Evolutionary conservation across 106 monocot genomes (phyloP).

Genomic region (Gastrodia elata): DNA sequence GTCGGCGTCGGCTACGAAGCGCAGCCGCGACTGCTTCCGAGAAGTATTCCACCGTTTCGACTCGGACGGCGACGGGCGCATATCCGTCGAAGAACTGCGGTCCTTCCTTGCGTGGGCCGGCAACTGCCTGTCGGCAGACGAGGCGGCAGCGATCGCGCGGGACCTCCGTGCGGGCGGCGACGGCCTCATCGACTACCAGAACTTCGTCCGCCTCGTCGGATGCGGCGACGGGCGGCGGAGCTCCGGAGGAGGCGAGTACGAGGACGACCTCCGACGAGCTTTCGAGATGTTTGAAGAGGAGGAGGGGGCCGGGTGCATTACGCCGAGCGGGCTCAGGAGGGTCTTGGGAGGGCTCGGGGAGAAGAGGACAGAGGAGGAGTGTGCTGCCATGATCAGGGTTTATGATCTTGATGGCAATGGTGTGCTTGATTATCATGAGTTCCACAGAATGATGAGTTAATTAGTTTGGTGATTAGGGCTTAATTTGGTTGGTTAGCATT

Average conservation of each 20-base stretch:
- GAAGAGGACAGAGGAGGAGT: slow-evolving; percentile 25
- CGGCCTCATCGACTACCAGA: slow-evolving; percentile 24
- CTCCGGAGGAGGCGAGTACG: background rate
- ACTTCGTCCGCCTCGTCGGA: slow-evolving; percentile 28
- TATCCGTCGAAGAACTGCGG: slow-evolving; percentile 21
- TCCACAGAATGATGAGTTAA: slow-evolving; percentile 36
- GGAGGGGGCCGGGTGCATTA: slow-evolving; percentile 28
- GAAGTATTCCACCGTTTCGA: slow-evolving; percentile 24
- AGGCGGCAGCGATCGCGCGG: slow-evolving; percentile 12
- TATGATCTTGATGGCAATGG: slow-evolving; percentile 47
- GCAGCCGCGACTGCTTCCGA: background rate
- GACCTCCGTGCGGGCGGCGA: slow-evolving; percentile 11
- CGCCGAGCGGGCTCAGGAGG: slow-evolving; percentile 20
- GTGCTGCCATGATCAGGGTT: slow-evolving; percentile 34
- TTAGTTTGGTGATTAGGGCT: background rate
- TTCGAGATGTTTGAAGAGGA: slow-evolving; percentile 33
- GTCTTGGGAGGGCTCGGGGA: slow-evolving; percentile 28
- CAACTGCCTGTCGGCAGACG: slow-evolving; percentile 8
- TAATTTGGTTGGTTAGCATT: background rate
- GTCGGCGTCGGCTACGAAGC: background rate
- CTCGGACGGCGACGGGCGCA: slow-evolving; percentile 18
- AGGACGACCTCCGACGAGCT: slow-evolving; percentile 26
- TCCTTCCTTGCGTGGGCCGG: slow-evolving; percentile 17
- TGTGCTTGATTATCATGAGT: slow-evolving; percentile 31
- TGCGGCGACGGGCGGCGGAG: background rate